Base-by-base conservation (phyloP, 2,329 filamentous ascomycete genomes). In the Elsinoe fawcettii region DNA sequence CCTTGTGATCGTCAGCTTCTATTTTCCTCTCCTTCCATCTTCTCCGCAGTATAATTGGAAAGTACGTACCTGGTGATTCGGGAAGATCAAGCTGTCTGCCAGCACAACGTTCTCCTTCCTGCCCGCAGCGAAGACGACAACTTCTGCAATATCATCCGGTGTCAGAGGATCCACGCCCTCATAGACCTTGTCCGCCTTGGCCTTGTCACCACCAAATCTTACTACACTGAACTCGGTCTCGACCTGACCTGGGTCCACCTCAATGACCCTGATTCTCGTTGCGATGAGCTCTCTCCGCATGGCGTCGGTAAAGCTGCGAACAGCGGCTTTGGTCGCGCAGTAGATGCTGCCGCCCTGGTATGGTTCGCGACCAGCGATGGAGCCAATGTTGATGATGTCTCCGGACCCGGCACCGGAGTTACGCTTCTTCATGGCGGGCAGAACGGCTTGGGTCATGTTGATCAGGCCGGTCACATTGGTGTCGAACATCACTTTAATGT, bases 391-490 rank as follows among this genome's bases (percentile, higher is more conserved):
- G 75, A 99, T 95, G 70, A 99, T 91, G 70, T 97, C 93, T 65
- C 92, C 92, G 43, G 81, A 77, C 58, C 90, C 91, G 59, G 87
- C 86, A 58, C 92, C 80, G 43, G 62, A 63, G 20, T 73, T 60
- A 63, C 77, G 68, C 65, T 81, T 77, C 72, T 90, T 86, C 79
- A 91, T 95, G 69, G 90, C 84, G 55, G 88, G 84, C 16, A 97
- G 74, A 60, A 96, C 78, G 46, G 88, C 88, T 77, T 99, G 93
- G 0, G 93, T 97, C 87, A 97, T 89, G 77, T 92, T 88, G 76
- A 99, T 93, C 32, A 99, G 79, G 25, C 93, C 93, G 1, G 87
- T 93, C 55, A 97, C 91, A 70, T 99, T 99, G 59, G 93, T 97
- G 47, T 81, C 75, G 69, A 96, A 89, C 90, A 97, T 96, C 70